Base-by-base conservation (phyloP, 768 basidiomycete genomes). In the Symmetrospora coprosmae region DNA sequence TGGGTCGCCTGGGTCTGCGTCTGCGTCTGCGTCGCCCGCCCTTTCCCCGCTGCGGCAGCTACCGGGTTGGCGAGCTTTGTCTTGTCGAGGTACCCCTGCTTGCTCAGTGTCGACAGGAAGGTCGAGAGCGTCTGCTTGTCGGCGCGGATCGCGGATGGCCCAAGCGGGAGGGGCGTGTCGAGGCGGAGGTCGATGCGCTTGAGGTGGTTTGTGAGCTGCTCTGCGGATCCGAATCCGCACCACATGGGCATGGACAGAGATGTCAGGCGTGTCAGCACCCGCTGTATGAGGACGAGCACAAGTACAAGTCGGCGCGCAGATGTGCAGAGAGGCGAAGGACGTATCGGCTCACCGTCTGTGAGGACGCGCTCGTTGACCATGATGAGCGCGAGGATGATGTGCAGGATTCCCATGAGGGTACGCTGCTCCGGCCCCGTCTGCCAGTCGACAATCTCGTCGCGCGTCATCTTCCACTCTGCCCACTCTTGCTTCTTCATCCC, bases 381-480 rank as follows among this genome's bases (percentile, higher is more conserved):
- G 46, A 96, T 81, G 28, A 94, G 75, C 1, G 84, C 81, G 11
- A 94, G 80, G 43, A 96, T 78, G 16, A 87, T 80, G 63, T 88
- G 84, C 17, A 90, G 77, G 11, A 92, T 73, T 9, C 88, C 90
- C 23, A 85, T 68, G 1, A 74, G 43, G 2, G 65, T 82, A 2
- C 87, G 74, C 64, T 90, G 78, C 69, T 88, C 82, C 2, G 55
- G 39, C 23, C 55, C 55, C 8, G 46, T 85, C 21, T 97, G 96
- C 78, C 82, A 89, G 72, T 78, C 81, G 66, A 92, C 96, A 75
- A 86, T 94, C 63, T 85, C 86, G 2, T 90, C 91, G 17, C 90
- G 94, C 72, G 75, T 96, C 75, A 76, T 2, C 73, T 91, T 39
- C 74, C 80, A 5, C 86, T 91, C 72, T 82, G 91, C 68, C 80